Evolutionary conservation across 192 early-diverging fungal genomes (phyloP).

Genomic region (Dissophora ornata): DNA sequence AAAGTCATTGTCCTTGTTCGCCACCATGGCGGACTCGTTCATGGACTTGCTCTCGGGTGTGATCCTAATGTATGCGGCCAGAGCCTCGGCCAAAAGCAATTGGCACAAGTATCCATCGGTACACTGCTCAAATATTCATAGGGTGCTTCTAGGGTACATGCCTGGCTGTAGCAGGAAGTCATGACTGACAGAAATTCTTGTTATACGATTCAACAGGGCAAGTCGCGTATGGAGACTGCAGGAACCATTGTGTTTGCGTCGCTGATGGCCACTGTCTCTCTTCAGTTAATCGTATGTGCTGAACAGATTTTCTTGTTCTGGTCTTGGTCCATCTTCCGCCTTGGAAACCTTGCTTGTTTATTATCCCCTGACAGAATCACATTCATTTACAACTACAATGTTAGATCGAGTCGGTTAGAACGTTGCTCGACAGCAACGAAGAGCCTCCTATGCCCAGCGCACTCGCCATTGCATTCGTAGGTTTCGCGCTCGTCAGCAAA

Average conservation of each 20-base stretch:
- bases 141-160: too few relatives aligned
- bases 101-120: constrained; percentile 78
- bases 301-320: background rate
- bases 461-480: constrained; percentile 66
- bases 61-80: constrained; percentile 70
- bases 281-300: constrained; percentile 71
- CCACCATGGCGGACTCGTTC: constrained; percentile 84
- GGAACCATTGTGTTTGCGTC: constrained; percentile 86
- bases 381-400: too few relatives aligned
- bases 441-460: constrained; percentile 61
- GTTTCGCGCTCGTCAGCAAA: constrained; percentile 71
- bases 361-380: too few relatives aligned
- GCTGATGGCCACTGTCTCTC: constrained; percentile 80
- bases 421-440: constrained; percentile 62
- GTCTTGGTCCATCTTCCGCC: too few relatives aligned
- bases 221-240: constrained; percentile 83
- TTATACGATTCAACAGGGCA: constrained; percentile 61
- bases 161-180: too few relatives aligned
- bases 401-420: constrained; percentile 72
- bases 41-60: constrained; percentile 82
- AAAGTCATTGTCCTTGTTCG: constrained; percentile 79
- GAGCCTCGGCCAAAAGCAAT: constrained; percentile 70
- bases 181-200: too few relatives aligned
- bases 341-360: too few relatives aligned
- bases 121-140: too few relatives aligned